Evolutionary conservation across 768 basidiomycete species (phyloP).

Genomic region (Pleurotus citrinopileatus): DNA sequence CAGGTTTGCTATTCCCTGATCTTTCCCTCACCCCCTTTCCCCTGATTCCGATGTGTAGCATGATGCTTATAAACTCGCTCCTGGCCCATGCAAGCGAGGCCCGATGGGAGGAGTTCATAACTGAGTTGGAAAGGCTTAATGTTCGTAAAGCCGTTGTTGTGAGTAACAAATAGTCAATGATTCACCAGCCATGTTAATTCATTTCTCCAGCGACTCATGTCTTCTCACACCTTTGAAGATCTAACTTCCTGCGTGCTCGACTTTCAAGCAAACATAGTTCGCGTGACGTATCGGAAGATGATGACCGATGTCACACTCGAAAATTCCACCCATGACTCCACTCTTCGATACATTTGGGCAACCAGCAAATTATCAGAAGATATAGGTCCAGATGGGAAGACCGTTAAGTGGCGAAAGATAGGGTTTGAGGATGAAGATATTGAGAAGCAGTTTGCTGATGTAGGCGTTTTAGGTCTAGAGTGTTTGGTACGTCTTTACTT

Average conservation of each 20-base stretch:
- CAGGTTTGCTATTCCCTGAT: constrained; percentile 46
- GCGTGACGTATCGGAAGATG: constrained; percentile 79
- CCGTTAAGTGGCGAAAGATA: constrained; percentile 71
- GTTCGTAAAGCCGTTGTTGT: constrained; percentile 82
- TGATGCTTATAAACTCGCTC: constrained; percentile 89
- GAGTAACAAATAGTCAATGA: constrained; percentile 24
- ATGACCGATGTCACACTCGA: constrained; percentile 69
- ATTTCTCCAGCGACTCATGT: constrained; percentile 68
- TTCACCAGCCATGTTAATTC: not conserved
- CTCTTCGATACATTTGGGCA: constrained; percentile 69
- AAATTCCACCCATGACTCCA: constrained; percentile 53
- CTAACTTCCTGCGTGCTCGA: constrained; percentile 81
- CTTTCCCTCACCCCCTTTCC: constrained; percentile 14
- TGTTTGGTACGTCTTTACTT: constrained; percentile 54
- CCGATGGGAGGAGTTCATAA: constrained; percentile 77
- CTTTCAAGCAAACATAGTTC: constrained; percentile 83
- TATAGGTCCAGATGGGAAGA: constrained; percentile 42
- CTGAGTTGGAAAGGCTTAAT: constrained; percentile 71
- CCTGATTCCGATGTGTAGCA: constrained; percentile 35
- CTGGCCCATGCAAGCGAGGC: constrained; percentile 75
- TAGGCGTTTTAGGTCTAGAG: constrained; percentile 79
- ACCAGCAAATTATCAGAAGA: constrained; percentile 55
- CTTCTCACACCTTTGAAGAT: constrained; percentile 76
- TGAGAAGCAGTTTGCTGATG: constrained; percentile 70
- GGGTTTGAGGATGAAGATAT: constrained; percentile 79